Evolutionary conservation across 2,329 filamentous ascomycete species (phyloP), one percentile per base, ranked within the genome.

Genomic region (Colletotrichum australisinense): DNA sequence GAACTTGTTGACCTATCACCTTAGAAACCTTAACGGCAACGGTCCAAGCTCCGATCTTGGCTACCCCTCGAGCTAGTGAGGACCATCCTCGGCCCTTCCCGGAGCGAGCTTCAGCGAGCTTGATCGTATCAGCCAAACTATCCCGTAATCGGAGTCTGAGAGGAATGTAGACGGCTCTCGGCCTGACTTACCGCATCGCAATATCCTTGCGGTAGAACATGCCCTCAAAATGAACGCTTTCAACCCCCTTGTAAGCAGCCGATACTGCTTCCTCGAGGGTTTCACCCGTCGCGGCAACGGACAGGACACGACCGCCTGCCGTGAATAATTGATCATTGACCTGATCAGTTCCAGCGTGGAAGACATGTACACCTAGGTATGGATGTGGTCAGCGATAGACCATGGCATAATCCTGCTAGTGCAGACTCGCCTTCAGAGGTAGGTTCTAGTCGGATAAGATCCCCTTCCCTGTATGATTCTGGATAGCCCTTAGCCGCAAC

Each of bases 131-230:
- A 60, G 42, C 24, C 14, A 12, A 30, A 26, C 19, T 22, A 30
- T 38, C 9, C 30, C 8, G 6, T 49, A 49, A 6, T 19, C 9
- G 4, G 9, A n/a, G 63, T 35, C 53, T 4, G 28, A 35, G 42
- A 7, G 19, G 19, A 22, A 49, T 19, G n/a, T 9, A 11, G 19
- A 49, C 19, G 42, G 42, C 19, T 49, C 42, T 42, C 19, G 42
- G 55, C 14, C 16, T 49, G 57, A 24, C 69, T 38, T n/a, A 46
- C 46, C 63, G 60, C n/a, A 24, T 38, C 24, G 95, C 97, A 82
- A 99, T 98, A 76, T 98, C 97, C 83, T 92, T 97, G 77, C 96
- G 91, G 86, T 91, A 98, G 84, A 97, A 95, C 92, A 97, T 97
- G 77, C 92, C 92, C 67, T 96, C 91, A 77, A 98, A 98, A 71